These are phyloP conservation scores for Cercospora citrullina DNA, from an alignment of 2,329 filamentous ascomycete genomes.

Conservation along the genomic window DNA sequence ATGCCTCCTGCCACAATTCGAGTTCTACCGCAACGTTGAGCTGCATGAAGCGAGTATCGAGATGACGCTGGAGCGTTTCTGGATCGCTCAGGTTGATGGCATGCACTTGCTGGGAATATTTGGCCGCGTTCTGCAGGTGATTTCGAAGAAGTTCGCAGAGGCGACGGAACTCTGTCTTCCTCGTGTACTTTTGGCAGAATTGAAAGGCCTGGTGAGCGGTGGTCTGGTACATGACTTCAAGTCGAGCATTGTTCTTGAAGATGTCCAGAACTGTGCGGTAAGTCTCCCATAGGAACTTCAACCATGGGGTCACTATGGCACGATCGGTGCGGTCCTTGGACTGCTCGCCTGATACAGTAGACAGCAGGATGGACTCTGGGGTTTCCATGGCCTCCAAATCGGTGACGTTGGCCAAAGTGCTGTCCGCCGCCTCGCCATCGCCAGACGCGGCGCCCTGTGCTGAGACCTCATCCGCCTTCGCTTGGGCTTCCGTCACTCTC, in stretches of 20 bases:
- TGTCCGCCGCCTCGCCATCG: constrained; percentile 60
- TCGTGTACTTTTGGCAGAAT: constrained; percentile 96
- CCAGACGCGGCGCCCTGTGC: constrained; percentile 66
- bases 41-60: constrained; percentile 98
- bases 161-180: constrained; percentile 98
- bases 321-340: constrained; percentile 96
- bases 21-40: constrained; percentile 97
- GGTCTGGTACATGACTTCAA: constrained; percentile 97
- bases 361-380: constrained; percentile 94
- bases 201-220: constrained; percentile 98
- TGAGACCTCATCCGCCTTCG: constrained; percentile 94
- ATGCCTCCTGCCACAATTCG: constrained; percentile 98
- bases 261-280: constrained; percentile 98
- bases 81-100: constrained; percentile 98
- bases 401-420: constrained; percentile 74
- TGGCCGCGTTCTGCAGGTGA: constrained; percentile 97
- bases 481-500: constrained; percentile 93
- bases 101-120: constrained; percentile 98
- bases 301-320: constrained; percentile 96
- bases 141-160: constrained; percentile 97
- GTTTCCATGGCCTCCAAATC: constrained; percentile 97
- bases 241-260: constrained; percentile 95
- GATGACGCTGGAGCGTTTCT: constrained; percentile 92
- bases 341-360: constrained; percentile 96
- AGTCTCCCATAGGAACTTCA: constrained; percentile 99